Base-by-base conservation (phyloP, 140 eudicot genomes). In the Oenanthe javanica region DNA sequence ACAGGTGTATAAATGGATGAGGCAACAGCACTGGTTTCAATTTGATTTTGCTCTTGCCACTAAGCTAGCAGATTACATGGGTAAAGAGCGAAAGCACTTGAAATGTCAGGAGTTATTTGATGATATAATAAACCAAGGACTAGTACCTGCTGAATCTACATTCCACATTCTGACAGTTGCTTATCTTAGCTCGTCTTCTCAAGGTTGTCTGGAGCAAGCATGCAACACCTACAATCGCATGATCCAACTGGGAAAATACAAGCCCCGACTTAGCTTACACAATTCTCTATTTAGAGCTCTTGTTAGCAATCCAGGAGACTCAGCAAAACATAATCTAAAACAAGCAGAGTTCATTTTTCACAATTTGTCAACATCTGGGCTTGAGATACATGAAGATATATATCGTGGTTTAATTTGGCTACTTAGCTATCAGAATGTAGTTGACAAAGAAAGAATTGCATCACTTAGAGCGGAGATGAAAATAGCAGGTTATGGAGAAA, bases 1-100 rank as follows among this genome's bases (percentile, higher is more conserved):
- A 43, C 83, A 95, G 99, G 99, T 95, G 49, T 92, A 92, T 89
- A 88, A 93, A 83, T 95, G 99, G 99, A 95, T 92, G 99, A 86
- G 80, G 85, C 93, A 92, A 81, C 98, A 93, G 45, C 92, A 87
- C 27, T 93, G 99, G 99, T 92, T 89, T 77, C 88, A 81, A 67
- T 96, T 96, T 80, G 94, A 96, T 86, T 96, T 89, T 79, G 81
- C 91, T 63, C 93, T 96, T 63, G 98, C 94, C 16, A 90, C 99
- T 14, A 93, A 86, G 86, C 87, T 96, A 84, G 98, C 98, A 43
- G 99, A 95, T 81, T 92, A 87, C 85, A 83, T 95, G 93, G 99
- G 99, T 5, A 95, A 91, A 84, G 93, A 95, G 81, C 83, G 93
- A 51, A 95, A 96, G 74, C 85, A 77, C 85, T 79, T 85, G 70